phyloP scores from a whole-genome alignment of 176 grass and related monocot species.

The Chloris gayana region DNA sequence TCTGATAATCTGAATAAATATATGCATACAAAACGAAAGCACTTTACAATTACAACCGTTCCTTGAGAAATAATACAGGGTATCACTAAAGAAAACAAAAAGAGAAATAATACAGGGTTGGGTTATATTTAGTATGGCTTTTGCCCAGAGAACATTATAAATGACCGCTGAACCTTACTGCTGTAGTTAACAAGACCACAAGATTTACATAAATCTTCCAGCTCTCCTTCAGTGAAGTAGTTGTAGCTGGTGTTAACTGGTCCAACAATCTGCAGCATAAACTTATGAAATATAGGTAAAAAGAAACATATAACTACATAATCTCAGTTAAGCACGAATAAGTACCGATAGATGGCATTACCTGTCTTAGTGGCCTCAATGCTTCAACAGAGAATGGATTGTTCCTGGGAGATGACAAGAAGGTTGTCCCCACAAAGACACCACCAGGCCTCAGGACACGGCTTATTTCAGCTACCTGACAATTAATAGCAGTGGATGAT shows the following conservation, averaged over 20 bases:
- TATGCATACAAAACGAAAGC: neutral
- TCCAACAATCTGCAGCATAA: constrained; percentile 61
- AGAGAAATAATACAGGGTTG: neutral
- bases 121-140: constrained; percentile 50
- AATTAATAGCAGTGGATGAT: constrained; percentile 36
- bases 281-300: constrained; percentile 2
- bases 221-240: constrained; percentile 85
- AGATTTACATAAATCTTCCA: constrained; percentile 81
- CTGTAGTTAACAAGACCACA: constrained; percentile 87
- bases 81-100: too few relatives aligned
- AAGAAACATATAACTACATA: constrained; percentile 6
- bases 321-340: constrained; percentile 11
- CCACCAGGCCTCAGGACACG: constrained; percentile 85
- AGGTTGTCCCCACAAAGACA: constrained; percentile 88
- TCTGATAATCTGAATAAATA: neutral
- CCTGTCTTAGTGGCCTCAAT: constrained; percentile 75
- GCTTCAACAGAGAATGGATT: constrained; percentile 62
- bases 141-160: constrained; percentile 97
- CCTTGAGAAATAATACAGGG: neutral
- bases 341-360: constrained; percentile 7
- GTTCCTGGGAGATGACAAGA: constrained; percentile 69
- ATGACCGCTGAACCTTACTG: constrained; percentile 72
- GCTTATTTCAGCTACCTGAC: constrained; percentile 92
- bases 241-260: constrained; percentile 80
- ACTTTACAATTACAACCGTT: constrained; percentile 4